Base-by-base conservation (phyloP, 306 rosid genomes). In the Urtica urens region DNA sequence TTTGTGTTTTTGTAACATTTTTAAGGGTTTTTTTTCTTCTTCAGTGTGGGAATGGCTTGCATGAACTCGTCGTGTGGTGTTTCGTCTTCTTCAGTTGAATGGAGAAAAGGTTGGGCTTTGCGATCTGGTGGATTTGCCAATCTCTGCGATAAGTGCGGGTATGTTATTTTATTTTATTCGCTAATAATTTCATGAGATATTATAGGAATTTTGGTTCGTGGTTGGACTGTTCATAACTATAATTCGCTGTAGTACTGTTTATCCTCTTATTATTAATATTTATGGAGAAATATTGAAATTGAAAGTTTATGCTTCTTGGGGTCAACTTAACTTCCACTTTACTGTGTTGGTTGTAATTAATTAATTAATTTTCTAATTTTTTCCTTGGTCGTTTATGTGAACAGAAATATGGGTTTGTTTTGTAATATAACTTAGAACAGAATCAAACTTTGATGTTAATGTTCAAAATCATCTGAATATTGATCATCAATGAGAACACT, bases 101-200 rank as follows among this genome's bases (percentile, higher is more conserved):
- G 94, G 97, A 81, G 73, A 37, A 84, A 71, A 75, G 97, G 95
- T 37, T 90, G 97, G 97, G 60, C 80, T 25, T 64, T 90, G 70
- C 93, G 95, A 90, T 90, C 95, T 54, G 95, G 95, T 23, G 83
- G 85, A 60, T 76, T 76, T 65, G 92, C 87, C 26, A 76, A 72
- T 70, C 95, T 90, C 30, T 90, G 97, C 44, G 78, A 79, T 65
- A 79, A 84, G 66, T 90, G 97, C 94, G 82, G 95, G 97, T 90
- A 77, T 35, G 53, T 70, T 68, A 30, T 23, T 35, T 13, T 12
- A 39, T 44, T 7, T 7, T 38, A 13, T 13, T 38, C 15, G 14
- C 47, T 23, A 38, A 19, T 58, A 26, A 46, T 57, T 42, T 48
- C 46, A 38, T 30, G 37, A 38, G 55, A 45, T 27, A 63, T 26